Conservation (phyloP, 768 basidiomycete species). For the Panus rudis region DNA sequence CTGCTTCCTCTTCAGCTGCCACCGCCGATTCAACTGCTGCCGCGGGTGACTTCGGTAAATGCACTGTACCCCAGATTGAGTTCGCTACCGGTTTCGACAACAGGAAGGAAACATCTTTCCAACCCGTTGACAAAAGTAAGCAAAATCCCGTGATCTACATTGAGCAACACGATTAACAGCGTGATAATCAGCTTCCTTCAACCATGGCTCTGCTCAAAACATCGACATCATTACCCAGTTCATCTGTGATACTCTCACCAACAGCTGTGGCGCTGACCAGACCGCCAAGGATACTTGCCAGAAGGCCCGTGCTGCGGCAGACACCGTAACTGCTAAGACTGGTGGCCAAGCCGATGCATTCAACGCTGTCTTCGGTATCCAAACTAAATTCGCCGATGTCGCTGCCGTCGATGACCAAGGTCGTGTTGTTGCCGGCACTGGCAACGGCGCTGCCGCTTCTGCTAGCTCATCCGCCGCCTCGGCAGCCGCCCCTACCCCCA, state of each 20-base stretch:
- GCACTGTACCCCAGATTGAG: slow-evolving; percentile 47
- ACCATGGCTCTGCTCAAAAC: slow-evolving; percentile 55
- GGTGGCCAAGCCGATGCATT: slow-evolving; percentile 58
- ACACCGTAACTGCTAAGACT: slow-evolving; percentile 19
- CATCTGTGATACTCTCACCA: slow-evolving; percentile 50
- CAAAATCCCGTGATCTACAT: not conserved
- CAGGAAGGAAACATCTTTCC: slow-evolving; percentile 48
- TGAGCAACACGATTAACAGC: too few relatives aligned
- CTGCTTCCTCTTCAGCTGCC: slow-evolving; percentile 10
- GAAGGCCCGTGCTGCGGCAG: slow-evolving; percentile 26
- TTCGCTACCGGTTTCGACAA: slow-evolving; percentile 50
- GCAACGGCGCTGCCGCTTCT: slow-evolving; percentile 7
- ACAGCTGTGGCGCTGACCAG: slow-evolving; percentile 46
- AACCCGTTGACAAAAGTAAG: slow-evolving; percentile 41
- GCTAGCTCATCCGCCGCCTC: slow-evolving; percentile 10
- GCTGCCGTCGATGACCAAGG: slow-evolving; percentile 41
- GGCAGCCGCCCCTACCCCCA: slow-evolving; percentile 9
- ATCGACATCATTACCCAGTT: slow-evolving; percentile 52
- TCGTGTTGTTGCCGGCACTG: slow-evolving; percentile 22
- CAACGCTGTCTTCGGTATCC: slow-evolving; percentile 50
- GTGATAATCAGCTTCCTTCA: slow-evolving; percentile 33
- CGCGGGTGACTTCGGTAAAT: slow-evolving; percentile 42
- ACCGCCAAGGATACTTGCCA: slow-evolving; percentile 46
- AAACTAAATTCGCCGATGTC: slow-evolving; percentile 42
- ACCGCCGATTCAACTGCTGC: slow-evolving; percentile 12